These are phyloP conservation scores for Hyaloscypha hepaticicola DNA, from an alignment of 495 filamentous ascomycete species.

Conservation along the genomic window DNA sequence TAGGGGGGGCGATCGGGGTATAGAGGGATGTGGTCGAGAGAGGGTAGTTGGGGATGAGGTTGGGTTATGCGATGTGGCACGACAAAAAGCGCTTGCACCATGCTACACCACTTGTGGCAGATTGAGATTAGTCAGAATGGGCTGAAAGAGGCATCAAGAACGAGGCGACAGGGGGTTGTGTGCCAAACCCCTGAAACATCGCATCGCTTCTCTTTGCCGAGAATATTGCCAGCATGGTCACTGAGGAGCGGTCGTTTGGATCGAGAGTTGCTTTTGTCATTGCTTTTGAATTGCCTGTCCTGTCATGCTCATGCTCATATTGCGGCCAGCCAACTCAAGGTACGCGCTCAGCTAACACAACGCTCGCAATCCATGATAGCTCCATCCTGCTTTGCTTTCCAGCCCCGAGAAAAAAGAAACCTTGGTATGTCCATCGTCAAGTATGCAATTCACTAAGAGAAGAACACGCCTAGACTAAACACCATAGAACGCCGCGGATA, in stretches of 20 bases:
- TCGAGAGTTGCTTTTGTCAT: background rate
- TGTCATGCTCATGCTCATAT: background rate
- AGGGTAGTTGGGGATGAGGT: conserved; percentile 15
- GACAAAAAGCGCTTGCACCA: too few species aligned
- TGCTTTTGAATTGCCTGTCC: conserved; percentile 25
- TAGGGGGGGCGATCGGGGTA: conserved; percentile 47
- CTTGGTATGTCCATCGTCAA: conserved; percentile 31
- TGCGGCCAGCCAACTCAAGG: conserved; percentile 2
- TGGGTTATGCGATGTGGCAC: conserved; percentile 6
- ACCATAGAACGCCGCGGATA: conserved; percentile 22
- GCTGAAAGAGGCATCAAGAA: conserved; percentile 38
- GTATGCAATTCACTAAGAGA: conserved; percentile 24
- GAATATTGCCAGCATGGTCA: background rate
- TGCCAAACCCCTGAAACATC: too few species aligned
- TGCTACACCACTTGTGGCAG: too few species aligned
- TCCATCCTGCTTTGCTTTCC: background rate
- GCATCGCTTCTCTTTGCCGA: background rate
- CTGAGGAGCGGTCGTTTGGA: background rate
- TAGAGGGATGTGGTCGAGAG: conserved; percentile 14
- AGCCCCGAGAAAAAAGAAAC: conserved; percentile 25
- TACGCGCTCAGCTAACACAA: too few species aligned
- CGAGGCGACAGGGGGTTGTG: conserved; percentile 16
- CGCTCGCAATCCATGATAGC: conserved; percentile 11
- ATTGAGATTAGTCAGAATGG: conserved; percentile 11
- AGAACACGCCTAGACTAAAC: conserved; percentile 11